A percentile compares a stretch with the other conserved stretches of the same genome.
phyloP scores from a whole-genome alignment of 164 flowering plant species.

The Euptelea pleiosperma region DNA sequence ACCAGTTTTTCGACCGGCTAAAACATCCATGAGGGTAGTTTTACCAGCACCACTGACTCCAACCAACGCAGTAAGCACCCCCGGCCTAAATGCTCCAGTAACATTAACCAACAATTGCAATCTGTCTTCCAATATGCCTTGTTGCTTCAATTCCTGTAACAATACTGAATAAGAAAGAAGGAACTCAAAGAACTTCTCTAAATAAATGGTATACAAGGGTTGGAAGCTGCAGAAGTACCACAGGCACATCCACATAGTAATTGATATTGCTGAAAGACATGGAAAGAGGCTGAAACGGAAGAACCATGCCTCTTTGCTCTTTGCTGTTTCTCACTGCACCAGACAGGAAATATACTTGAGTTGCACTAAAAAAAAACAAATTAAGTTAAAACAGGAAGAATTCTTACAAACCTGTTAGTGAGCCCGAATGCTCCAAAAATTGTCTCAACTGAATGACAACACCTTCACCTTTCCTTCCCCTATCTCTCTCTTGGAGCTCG shows the following conservation, averaged over 20 bases:
- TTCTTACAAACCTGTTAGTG: constrained; percentile 44
- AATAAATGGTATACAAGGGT: neutral
- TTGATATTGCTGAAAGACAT: constrained; percentile 91
- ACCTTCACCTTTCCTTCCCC: constrained; percentile 47
- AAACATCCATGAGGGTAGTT: constrained; percentile 98
- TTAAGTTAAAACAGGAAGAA: neutral
- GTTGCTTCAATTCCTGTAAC: constrained; percentile 84
- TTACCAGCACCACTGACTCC: constrained; percentile 99
- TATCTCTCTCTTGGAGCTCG: constrained; percentile 58
- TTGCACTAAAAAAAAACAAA: neutral
- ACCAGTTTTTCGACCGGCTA: constrained; percentile 98
- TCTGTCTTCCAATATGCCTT: constrained; percentile 75
- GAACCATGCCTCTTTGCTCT: constrained; percentile 84
- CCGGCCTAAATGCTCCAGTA: constrained; percentile 96
- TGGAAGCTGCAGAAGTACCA: constrained; percentile 42
- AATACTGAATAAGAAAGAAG: constrained; percentile 14
- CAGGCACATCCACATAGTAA: constrained; percentile 84
- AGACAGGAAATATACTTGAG: constrained; percentile 2
- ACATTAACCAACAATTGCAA: constrained; percentile 80
- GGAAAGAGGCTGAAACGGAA: constrained; percentile 92
- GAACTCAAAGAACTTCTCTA: neutral
- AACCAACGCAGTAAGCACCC: constrained; percentile 92
- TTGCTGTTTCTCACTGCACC: constrained; percentile 49
- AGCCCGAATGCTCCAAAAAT: constrained; percentile 61
- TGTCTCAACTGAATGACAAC: constrained; percentile 60